Base-by-base conservation (phyloP, 2,329 filamentous ascomycete species). In the Colletotrichum godetiae region DNA sequence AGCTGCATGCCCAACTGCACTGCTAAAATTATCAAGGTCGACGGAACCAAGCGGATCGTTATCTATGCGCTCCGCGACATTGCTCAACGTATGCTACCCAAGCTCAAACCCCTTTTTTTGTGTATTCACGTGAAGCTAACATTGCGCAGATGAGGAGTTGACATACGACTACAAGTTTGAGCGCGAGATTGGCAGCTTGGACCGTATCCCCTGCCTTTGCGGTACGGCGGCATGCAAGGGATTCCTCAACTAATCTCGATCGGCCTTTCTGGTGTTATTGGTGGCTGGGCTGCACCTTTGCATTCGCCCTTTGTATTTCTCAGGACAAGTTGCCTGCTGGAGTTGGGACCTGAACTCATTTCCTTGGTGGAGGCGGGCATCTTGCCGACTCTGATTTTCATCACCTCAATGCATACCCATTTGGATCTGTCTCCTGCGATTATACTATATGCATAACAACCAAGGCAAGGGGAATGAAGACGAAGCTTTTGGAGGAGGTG, bases 91-190 rank as follows among this genome's bases (percentile, higher is more conserved):
- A 90, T 88, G 94, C 91, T 57, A 52, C 42, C 42, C 42, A 22
- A 49, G 7, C 57, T 49, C 55, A 10, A 15, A 15, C 8, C 46
- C 10, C 37, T n/a, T 24, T 29, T 29, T 37, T 37, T 24, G 35
- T 27, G 22, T 70, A 22, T 57, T 65, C 37, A 59, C 29, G 29
- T 19, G 63, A 68, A 69, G 74, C 80, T 80, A 75, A 81, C 76
- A 37, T 65, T 68, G 63, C 66, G 74, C 80, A 99, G 97, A 98
- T 82, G 97, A 99, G 85, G 97, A 99, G 87, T 92, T 99, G 82
- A 99, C 97, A 2, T 99, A 99, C 86, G 97, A 99, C 87, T 99
- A 99, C 90, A 99, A 99, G 84, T 99, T 99, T 83, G 97, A 99
- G 86, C 94, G 97, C 78, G 97, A 99, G 84, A 94, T 97, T 80